Evolutionary conservation across 106 monocot genomes (phyloP).

Genomic region (Posidonia australis): DNA sequence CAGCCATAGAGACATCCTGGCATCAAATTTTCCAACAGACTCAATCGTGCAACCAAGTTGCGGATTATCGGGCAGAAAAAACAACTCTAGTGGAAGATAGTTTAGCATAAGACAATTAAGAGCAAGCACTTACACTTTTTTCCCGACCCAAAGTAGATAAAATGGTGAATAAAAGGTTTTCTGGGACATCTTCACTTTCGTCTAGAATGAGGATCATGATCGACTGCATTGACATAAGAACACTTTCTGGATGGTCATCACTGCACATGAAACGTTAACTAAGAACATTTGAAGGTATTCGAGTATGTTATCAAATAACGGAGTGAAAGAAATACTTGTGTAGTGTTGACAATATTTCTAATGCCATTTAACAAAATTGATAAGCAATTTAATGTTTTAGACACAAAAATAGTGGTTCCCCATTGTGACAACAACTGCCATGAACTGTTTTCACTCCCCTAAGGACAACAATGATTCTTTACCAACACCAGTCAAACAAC

Average conservation of each 20-base stretch:
- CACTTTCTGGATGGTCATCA: slow-evolving; percentile 75
- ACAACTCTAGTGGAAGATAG: background rate
- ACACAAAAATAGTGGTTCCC: no score
- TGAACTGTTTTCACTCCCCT: no score
- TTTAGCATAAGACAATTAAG: background rate
- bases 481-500: no score
- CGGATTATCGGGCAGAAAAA: background rate
- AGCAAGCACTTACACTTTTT: slow-evolving; percentile 9
- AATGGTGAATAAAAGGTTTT: slow-evolving; percentile 52
- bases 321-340: no score
- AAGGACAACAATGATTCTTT: no score
- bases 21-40: slow-evolving; percentile 12
- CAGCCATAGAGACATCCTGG: slow-evolving; percentile 64
- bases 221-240: slow-evolving; percentile 78
- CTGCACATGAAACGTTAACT: slow-evolving; percentile 34
- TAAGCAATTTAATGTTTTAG: no score
- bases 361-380: no score
- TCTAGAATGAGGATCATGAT: slow-evolving; percentile 88
- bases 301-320: no score
- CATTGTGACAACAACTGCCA: no score
- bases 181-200: slow-evolving; percentile 91
- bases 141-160: slow-evolving; percentile 70
- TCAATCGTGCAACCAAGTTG: slow-evolving; percentile 2
- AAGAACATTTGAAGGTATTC: background rate
- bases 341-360: no score